Evolutionary conservation across 805 yeast species (phyloP).

Genomic region (Nakazawaea siamensis): DNA sequence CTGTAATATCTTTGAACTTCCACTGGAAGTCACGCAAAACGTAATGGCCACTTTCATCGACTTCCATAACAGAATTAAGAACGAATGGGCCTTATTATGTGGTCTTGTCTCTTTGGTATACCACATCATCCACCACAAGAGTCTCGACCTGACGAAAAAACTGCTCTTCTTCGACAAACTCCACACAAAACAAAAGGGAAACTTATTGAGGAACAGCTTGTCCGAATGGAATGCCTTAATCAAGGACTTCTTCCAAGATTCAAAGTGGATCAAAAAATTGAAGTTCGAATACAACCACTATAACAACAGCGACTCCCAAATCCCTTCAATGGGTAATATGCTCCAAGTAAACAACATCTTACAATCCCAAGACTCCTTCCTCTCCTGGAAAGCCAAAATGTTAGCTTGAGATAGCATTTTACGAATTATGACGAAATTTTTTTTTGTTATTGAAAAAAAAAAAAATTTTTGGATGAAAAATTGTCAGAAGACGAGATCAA

Average conservation of each 20-base stretch:
- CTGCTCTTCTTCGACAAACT: conserved; percentile 40
- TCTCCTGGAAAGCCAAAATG: conserved; percentile 22
- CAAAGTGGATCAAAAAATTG: conserved; percentile 54
- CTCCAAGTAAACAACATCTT: conserved; percentile 16
- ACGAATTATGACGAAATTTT: background rate
- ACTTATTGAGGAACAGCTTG: conserved; percentile 39
- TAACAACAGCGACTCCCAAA: conserved; percentile 18
- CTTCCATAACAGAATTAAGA: conserved; percentile 45
- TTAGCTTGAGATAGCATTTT: too few species aligned
- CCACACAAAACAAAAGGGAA: conserved; percentile 46
- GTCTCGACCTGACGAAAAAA: conserved; percentile 40
- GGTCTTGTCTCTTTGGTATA: conserved; percentile 58
- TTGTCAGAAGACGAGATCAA: too few species aligned
- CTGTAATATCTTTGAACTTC: conserved; percentile 59
- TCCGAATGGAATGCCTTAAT: conserved; percentile 45
- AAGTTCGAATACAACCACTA: conserved; percentile 30
- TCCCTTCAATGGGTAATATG: conserved; percentile 13
- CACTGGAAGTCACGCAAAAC: conserved; percentile 39
- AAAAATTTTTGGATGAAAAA: too few species aligned
- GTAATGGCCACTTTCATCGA: conserved; percentile 42
- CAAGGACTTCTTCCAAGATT: conserved; percentile 43
- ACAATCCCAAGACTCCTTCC: conserved; percentile 23
- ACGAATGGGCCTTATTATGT: conserved; percentile 63
- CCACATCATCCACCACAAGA: conserved; percentile 40
- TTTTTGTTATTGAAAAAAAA: background rate